Percentiles rank a stretch among this genome's conserved stretches.
Evolutionary conservation across 352 stramenopile genomes (phyloP).

Genomic region (Blastocystis hominis): DNA sequence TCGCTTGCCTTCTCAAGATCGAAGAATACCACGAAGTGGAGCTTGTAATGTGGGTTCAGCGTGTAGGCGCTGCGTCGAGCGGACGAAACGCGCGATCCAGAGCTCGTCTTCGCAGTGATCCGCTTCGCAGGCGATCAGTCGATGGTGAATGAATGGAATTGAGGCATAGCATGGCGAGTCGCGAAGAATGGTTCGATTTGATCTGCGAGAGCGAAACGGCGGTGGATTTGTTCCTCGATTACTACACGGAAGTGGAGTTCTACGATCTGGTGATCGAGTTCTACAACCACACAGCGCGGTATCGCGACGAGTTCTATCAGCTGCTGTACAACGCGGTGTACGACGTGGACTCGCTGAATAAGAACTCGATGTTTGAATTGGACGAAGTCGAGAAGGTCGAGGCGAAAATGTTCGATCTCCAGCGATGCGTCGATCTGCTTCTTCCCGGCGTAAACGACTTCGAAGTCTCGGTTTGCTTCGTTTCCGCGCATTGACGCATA

Average conservation of each 20-base stretch:
- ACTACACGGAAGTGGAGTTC: conserved; percentile 22
- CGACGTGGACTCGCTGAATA: conserved; percentile 3
- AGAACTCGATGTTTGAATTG: not conserved
- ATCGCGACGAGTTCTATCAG: conserved; percentile 4
- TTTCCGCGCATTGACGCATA: not conserved
- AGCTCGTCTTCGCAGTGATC: conserved; percentile 38
- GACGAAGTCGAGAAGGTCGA: conserved; percentile 19
- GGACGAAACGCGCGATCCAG: not conserved
- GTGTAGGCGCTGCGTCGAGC: conserved; percentile 31
- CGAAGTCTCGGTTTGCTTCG: not conserved
- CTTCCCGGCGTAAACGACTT: conserved; percentile 43
- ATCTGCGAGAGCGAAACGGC: conserved; percentile 14
- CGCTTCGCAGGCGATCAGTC: conserved; percentile 26
- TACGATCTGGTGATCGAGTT: conserved; percentile 42
- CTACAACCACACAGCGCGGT: not conserved
- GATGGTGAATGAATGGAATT: not conserved
- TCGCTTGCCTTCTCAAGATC: conserved; percentile 42
- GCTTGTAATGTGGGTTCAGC: not conserved
- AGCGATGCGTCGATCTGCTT: conserved; percentile 28
- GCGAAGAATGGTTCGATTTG: conserved; percentile 48
- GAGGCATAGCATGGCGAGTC: not conserved
- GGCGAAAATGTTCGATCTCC: conserved; percentile 19
- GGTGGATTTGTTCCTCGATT: conserved; percentile 30
- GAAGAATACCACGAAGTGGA: not conserved
- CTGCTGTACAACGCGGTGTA: conserved; percentile 1